Base-by-base conservation (phyloP, 345 rosid genomes). In the Arabis alpina region DNA sequence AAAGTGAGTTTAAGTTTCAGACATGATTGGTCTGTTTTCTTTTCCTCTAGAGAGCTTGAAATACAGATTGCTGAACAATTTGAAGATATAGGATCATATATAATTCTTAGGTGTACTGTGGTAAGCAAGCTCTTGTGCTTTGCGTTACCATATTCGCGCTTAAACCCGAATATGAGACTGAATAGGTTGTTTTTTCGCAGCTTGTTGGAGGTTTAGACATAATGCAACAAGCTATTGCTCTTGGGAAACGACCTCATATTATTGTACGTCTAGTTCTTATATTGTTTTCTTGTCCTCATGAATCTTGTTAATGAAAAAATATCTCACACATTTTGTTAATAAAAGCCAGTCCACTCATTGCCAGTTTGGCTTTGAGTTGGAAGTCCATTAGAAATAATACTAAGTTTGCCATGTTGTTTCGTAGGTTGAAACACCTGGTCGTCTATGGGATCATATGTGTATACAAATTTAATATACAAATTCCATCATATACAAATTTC, bases 21-120 rank as follows among this genome's bases (percentile, higher is more conserved):
- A n/a, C n/a, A n/a, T n/a, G n/a, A 48, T 41, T 63, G 30, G 16
- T 48, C 10, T 24, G 57, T 64, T 77, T 16, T 19, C 45, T 28
- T 40, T 19, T 61, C n/a, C 10, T 69, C 37, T 44, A 84, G 99
- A 85, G 98, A 94, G 79, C 82, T 94, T 53, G 99, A 98, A 5
- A 89, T 91, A 59, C 98, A 94, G 85, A 94, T 94, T 77, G 86
- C 92, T 43, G 97, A 94, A 79, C 99, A 94, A 77, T 94, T 94
- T 76, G 90, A 88, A 81, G 96, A 90, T 69, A 75, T 92, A 48
- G 97, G 98, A 61, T 78, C 93, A 48, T 89, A 86, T 44, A 87
- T 95, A 49, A 86, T 89, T 53, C 80, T 95, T 50, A 84, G 77
- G 61, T 87, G 96, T 82, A 93, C 84, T 24, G 98, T 94, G 90